Conservation (phyloP, 2,329 filamentous ascomycete genomes). For the Fusarium humuli region DNA sequence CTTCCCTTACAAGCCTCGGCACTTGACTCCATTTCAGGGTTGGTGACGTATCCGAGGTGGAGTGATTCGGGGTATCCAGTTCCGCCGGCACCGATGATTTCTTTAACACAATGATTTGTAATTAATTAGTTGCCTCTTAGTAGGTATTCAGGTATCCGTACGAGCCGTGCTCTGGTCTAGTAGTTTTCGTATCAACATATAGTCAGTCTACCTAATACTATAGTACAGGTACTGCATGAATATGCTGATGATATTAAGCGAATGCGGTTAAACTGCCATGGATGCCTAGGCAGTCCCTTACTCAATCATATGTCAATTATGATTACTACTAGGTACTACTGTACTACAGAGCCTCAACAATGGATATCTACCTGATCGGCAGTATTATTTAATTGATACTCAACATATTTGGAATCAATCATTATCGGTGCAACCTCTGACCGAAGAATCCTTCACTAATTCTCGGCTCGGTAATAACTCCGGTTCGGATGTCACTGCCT, state of each 20-base stretch:
- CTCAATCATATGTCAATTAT: conserved; percentile 10
- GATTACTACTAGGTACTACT: neutral
- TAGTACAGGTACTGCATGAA: neutral
- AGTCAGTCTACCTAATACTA: neutral
- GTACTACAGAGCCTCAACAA: neutral
- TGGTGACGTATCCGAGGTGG: conserved; percentile 40
- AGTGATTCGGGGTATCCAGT: conserved; percentile 33
- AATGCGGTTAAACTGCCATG: conserved; percentile 11
- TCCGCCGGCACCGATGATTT: conserved; percentile 38
- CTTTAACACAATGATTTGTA: conserved; percentile 17
- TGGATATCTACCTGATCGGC: neutral
- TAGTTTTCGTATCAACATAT: neutral
- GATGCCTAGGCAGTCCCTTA: neutral
- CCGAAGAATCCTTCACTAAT: conserved; percentile 11
- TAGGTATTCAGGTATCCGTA: neutral
- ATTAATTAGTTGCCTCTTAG: neutral
- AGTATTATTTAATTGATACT: conserved; percentile 3
- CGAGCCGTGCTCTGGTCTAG: neutral
- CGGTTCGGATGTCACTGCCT: conserved; percentile 2
- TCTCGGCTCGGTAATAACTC: conserved; percentile 38
- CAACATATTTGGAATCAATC: conserved; percentile 24
- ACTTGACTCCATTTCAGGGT: conserved; percentile 36
- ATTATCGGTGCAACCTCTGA: conserved; percentile 12
- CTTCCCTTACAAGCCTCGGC: conserved; percentile 44
- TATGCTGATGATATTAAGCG: neutral